Conservation (phyloP, 1,139 yeast species). For the Yamadazyma triangularis region DNA sequence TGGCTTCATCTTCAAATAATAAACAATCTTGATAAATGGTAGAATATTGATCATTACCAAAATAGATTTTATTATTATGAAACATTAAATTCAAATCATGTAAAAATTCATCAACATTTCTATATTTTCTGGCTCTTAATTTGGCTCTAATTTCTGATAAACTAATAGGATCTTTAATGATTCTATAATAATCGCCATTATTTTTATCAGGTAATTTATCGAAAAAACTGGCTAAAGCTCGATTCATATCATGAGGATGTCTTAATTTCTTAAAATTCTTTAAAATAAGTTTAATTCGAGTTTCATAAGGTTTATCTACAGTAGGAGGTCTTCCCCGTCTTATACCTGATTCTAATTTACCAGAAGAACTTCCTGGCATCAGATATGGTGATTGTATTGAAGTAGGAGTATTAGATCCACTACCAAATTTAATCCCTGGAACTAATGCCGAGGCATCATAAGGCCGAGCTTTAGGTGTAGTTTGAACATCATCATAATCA, state of each 20-base stretch:
- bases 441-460: background rate
- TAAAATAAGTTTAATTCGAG: slow-evolving; percentile 80
- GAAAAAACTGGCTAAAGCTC: slow-evolving; percentile 54
- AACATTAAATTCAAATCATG: slow-evolving; percentile 74
- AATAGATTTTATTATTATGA: slow-evolving; percentile 60
- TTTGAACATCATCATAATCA: slow-evolving; percentile 28
- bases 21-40: slow-evolving; percentile 57
- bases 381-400: slow-evolving; percentile 3
- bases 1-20: slow-evolving; percentile 58
- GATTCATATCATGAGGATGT: slow-evolving; percentile 45
- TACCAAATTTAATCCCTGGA: too few relatives aligned
- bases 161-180: slow-evolving; percentile 68
- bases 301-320: slow-evolving; percentile 91
- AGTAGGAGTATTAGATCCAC: background rate
- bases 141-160: slow-evolving; percentile 78
- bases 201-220: slow-evolving; percentile 80
- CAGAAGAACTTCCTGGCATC: slow-evolving; percentile 1
- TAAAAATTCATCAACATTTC: slow-evolving; percentile 69
- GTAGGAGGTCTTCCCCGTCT: slow-evolving; percentile 95
- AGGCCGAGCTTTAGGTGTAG: slow-evolving; percentile 8
- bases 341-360: slow-evolving; percentile 48
- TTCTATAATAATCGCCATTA: slow-evolving; percentile 63
- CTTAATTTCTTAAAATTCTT: slow-evolving; percentile 74
- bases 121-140: slow-evolving; percentile 81
- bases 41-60: slow-evolving; percentile 53